Evolutionary conservation across 1,139 yeast genomes (phyloP), one percentile per base, ranked within the genome.

Genomic region (Hemisphaericaspora subhashii): DNA sequence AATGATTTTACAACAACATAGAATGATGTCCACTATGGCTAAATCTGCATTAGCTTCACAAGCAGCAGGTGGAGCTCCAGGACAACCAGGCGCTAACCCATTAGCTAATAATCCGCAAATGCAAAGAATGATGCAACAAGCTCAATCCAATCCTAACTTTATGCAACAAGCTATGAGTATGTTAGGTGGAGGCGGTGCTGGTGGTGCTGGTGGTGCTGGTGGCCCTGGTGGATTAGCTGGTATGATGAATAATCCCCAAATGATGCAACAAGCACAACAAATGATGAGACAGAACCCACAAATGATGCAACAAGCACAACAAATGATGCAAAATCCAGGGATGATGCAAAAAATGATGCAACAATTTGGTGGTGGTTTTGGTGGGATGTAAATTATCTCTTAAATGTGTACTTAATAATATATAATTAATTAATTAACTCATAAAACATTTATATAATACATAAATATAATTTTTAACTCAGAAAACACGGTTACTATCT

Each of bases 1-100:
- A 60, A 89, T 89, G 77, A 88, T 90, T 23, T 71, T 92, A 46
- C 79, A 83, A 66, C 98, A 92, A 65, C 96, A 88, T 60, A 79
- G 86, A 61, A 85, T 89, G 85, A 89, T 92, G 96, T 90, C 96
- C 2, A 74, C 83, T 37, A 88, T 92, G 94, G 98, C 97, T 3
- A 77, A 77, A 51, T 79, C 81, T 49, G 80, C 86, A 6, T 79
- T 80, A 62, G 65, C 61, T 75, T 79, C 50, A 76, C 82, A 47
- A 70, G 74, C 52, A 23, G 66, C 53, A 34, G 63, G 60, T 1
- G 75, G 76, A 12, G 68, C 66, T 57, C 65, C 71, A 8, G 71
- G 69, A 30, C 66, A 68, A 54, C 57, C 62, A 8, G 68, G 64
- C 12, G 35, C 15, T 8, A 33, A 33, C 23, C 43, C 41, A 30